phyloP scores from a whole-genome alignment of 352 stramenopile genomes.

The Phytophthora palmivora region DNA sequence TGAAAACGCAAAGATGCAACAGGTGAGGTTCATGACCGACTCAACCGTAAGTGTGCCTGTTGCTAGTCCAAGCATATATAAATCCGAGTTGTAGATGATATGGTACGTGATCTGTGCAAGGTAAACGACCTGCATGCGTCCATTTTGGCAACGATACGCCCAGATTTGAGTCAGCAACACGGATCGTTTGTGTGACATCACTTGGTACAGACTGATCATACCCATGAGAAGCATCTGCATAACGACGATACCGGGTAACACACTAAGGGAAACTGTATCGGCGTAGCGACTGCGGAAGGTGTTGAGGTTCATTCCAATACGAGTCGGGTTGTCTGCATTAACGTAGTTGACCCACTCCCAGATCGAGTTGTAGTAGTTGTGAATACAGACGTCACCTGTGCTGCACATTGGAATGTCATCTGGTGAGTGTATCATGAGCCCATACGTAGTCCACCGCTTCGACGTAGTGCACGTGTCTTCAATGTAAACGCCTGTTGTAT shows the following conservation, averaged over 20 bases:
- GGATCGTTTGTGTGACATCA: constrained; percentile 32
- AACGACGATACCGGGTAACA: constrained; percentile 32
- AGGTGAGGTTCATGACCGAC: constrained; percentile 35
- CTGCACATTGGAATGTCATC: no score
- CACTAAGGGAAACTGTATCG: constrained; percentile 21
- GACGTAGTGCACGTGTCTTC: constrained; percentile 21
- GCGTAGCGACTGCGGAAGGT: constrained; percentile 25
- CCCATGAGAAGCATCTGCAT: constrained; percentile 36
- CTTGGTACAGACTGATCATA: constrained; percentile 32
- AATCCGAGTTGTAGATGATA: constrained; percentile 28
- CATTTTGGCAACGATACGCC: constrained; percentile 28
- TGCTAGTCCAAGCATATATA: constrained; percentile 30
- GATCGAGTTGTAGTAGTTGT: constrained; percentile 32
- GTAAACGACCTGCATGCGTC: constrained; percentile 36
- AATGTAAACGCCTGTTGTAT: constrained; percentile 22
- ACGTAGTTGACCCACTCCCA: constrained; percentile 34
- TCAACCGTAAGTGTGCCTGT: constrained; percentile 32
- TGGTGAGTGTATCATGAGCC: no score
- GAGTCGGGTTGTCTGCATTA: constrained; percentile 1
- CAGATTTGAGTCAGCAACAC: constrained; percentile 20
- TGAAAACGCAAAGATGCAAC: constrained; percentile 34
- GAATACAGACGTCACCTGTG: no score
- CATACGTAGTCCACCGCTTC: constrained; percentile 21
- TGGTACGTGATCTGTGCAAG: constrained; percentile 36
- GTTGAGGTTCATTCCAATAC: constrained; percentile 29